Evolutionary conservation across 2,329 filamentous ascomycete genomes (phyloP).

Genomic region (Aspergillus neoniger): DNA sequence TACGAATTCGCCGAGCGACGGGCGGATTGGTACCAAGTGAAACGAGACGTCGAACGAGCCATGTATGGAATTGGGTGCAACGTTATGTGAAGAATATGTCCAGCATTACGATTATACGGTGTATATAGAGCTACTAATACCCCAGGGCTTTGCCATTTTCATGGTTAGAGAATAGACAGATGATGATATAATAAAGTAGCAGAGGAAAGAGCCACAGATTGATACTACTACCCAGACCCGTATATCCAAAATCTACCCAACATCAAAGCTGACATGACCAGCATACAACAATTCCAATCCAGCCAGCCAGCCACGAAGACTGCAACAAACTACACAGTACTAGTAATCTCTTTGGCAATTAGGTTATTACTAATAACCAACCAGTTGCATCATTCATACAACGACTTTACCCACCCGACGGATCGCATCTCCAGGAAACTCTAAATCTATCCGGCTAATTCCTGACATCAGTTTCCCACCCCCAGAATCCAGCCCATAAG

Average conservation of each 20-base stretch:
- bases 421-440: neutral
- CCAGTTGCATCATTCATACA: neutral
- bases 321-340: too few relatives aligned
- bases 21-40: slow-evolving; percentile 93
- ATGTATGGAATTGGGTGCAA: slow-evolving; percentile 94
- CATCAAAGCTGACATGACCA: neutral
- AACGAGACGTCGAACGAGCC: slow-evolving; percentile 83
- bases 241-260: too few relatives aligned
- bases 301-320: too few relatives aligned
- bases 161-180: neutral
- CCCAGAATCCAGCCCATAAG: too few relatives aligned
- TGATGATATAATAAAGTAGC: neutral
- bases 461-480: neutral
- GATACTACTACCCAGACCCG: neutral
- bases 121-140: slow-evolving; percentile 16
- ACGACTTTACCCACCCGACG: neutral
- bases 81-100: slow-evolving; percentile 66
- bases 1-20: slow-evolving; percentile 94
- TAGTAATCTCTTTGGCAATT: neutral
- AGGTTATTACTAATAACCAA: neutral
- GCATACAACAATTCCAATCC: neutral
- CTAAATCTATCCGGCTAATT: neutral
- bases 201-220: neutral
- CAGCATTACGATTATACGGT: slow-evolving; percentile 19
- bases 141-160: neutral